A percentile compares a stretch with the other conserved stretches of the same genome.
These are phyloP conservation scores for Saccharomycopsis microspora DNA, from an alignment of 805 yeast species.

Conservation along the genomic window DNA sequence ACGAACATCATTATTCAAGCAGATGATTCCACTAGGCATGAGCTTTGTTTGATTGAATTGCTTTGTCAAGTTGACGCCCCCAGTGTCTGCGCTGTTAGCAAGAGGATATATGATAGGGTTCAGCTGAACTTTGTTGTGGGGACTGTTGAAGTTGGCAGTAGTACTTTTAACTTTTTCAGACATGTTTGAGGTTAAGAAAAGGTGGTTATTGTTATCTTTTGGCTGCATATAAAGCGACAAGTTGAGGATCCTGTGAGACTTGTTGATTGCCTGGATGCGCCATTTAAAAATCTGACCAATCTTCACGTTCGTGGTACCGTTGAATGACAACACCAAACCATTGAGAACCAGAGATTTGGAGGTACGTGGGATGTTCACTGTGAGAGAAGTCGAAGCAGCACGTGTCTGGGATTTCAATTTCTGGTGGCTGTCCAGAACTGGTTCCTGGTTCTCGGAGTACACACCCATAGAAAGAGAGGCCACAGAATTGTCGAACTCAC, in stretches of 20 bases:
- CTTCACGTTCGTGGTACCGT: constrained; percentile 49
- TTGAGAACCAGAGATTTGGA: constrained; percentile 16
- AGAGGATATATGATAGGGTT: constrained; percentile 16
- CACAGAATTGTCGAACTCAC: constrained; percentile 2
- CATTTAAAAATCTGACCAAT: constrained; percentile 52
- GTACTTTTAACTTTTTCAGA: constrained; percentile 18
- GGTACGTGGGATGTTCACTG: constrained; percentile 17
- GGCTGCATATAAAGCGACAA: constrained; percentile 38
- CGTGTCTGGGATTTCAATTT: constrained; percentile 12
- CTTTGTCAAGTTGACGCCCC: constrained; percentile 21
- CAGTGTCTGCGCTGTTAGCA: constrained; percentile 4
- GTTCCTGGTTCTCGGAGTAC: constrained; percentile 1
- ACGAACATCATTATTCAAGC: constrained; percentile 54
- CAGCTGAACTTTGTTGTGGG: constrained; percentile 7
- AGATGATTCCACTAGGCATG: constrained; percentile 43
- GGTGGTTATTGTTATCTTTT: constrained; percentile 17
- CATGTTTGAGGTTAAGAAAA: constrained; percentile 15
- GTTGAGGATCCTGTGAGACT: constrained; percentile 37
- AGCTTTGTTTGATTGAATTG: constrained; percentile 29
- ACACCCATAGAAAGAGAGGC: constrained; percentile 14
- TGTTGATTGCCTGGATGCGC: constrained; percentile 57
- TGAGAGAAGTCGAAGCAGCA: constrained; percentile 16
- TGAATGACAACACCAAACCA: constrained; percentile 40
- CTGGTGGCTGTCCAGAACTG: constrained; percentile 7
- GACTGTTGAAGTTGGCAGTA: constrained; percentile 7